Evolutionary conservation across 2,329 filamentous ascomycete genomes (phyloP), one percentile per base, ranked within the genome.

Genomic region (Biscogniauxia marginata): DNA sequence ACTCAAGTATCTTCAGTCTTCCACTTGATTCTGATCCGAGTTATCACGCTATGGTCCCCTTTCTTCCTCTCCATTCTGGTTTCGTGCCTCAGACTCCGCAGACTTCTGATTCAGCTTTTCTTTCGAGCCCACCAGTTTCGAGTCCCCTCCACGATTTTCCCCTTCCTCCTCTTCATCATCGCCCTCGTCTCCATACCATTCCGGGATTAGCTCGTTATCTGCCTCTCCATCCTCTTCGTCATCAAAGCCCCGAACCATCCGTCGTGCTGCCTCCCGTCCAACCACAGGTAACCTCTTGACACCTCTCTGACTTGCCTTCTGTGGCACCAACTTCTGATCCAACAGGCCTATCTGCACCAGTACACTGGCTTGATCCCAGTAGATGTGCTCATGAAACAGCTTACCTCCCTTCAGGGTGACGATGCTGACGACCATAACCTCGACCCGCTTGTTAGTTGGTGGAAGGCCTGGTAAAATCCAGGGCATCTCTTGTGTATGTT

Each of bases 281-380:
- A 78, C 70, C 0, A 79, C 67, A 0, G 77, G 77, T 8, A 79
- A 56, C 2, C 60, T 68, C 58, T 69, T 63, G 0, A 77, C 68
- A 0, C 75, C 75, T 5, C 64, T 58, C 8, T 72, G 69, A 19
- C 65, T 69, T 0, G 70, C 71, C 22, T 64, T 63, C 9, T 73
- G 64, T 0, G 77, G 73, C 0, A 78, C 50, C 0, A 74, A 13
- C 0, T 70, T 70, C 0, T 73, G 74, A 43, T 78, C 74, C 30
- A 89, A 63, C 34, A 88, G 65, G 0, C 84, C 86, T 5, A 83
- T 67, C 64, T 89, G 87, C 4, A 79, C 72, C n/a, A 89, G 70
- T 7, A 83, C 83, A 0, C 82, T 87, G 0, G 78, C 84, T 65
- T 89, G 85, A 54, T 89, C 86, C 86, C 86, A 89, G 8, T 80